These are phyloP conservation scores for Anthracocystis panici-leucophaei DNA, from an alignment of 1,284 basidiomycete genomes.

Conservation along the genomic window DNA sequence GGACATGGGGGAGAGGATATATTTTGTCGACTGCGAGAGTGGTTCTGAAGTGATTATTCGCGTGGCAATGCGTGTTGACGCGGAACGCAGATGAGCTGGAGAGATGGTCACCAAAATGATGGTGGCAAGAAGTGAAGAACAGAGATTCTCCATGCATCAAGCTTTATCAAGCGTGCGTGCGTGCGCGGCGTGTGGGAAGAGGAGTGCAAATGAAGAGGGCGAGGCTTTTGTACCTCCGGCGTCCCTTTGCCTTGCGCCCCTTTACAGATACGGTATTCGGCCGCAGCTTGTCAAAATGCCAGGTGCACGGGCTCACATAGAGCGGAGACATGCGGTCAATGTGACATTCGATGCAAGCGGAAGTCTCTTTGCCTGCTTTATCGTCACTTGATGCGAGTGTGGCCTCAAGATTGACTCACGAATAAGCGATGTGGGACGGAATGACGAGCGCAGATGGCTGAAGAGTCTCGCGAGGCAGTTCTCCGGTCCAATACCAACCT, in stretches of 20 bases:
- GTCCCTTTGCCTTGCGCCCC: too few relatives aligned
- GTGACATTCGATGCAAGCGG: not conserved
- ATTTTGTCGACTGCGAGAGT: not conserved
- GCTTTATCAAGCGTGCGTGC: not conserved
- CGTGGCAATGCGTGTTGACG: not conserved
- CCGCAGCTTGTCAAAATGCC: too few relatives aligned
- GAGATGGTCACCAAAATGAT: not conserved
- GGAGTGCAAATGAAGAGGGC: too few relatives aligned
- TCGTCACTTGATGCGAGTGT: not conserved
- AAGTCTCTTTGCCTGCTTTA: not conserved
- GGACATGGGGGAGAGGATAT: not conserved
- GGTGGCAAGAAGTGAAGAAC: not conserved
- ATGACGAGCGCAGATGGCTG: constrained; percentile 3
- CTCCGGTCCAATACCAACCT: constrained; percentile 41
- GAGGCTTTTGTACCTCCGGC: too few relatives aligned
- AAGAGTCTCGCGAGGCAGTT: constrained; percentile 29
- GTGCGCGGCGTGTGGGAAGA: not conserved
- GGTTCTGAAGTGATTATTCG: not conserved
- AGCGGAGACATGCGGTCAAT: not conserved
- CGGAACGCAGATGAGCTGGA: not conserved
- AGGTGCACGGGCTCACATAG: too few relatives aligned
- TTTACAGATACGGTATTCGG: too few relatives aligned
- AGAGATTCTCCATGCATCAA: not conserved
- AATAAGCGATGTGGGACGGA: constrained; percentile 6
- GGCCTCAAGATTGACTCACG: not conserved